A percentile compares a stretch with the other conserved stretches of the same genome.
Conservation (phyloP, 192 early-diverging fungal genomes). For the Mortierella antarctica region DNA sequence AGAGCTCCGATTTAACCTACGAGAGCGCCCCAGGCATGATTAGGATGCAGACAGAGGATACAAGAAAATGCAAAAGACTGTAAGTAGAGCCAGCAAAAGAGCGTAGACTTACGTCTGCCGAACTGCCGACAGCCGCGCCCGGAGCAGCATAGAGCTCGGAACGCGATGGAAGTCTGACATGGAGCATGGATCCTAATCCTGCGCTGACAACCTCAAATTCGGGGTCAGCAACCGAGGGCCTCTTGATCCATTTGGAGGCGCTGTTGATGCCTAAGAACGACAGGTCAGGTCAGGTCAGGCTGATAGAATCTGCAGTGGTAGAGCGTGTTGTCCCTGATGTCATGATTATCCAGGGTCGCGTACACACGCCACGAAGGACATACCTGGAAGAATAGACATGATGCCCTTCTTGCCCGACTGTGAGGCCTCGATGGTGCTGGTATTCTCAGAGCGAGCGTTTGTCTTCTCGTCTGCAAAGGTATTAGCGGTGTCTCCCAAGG, state of each 20-base stretch:
- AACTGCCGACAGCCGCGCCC: slow-evolving; percentile 64
- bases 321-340: slow-evolving; percentile 6
- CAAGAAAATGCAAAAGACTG: background rate
- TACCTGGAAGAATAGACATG: slow-evolving; percentile 52
- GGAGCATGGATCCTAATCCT: slow-evolving; percentile 56
- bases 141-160: slow-evolving; percentile 64
- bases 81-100: background rate
- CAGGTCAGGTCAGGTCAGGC: background rate
- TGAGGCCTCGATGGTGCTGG: slow-evolving; percentile 1
- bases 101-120: slow-evolving; percentile 51
- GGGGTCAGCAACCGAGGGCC: slow-evolving; percentile 58
- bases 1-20: slow-evolving; percentile 47
- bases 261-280: slow-evolving; percentile 47
- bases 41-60: background rate
- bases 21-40: background rate
- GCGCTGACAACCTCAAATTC: slow-evolving; percentile 65
- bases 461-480: slow-evolving; percentile 1
- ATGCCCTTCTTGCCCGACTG: slow-evolving; percentile 41
- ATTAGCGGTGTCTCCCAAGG: slow-evolving; percentile 9
- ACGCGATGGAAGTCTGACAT: slow-evolving; percentile 62
- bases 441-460: background rate
- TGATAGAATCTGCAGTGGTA: background rate
- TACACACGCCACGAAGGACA: background rate
- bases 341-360: background rate
- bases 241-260: slow-evolving; percentile 53